A percentile compares a stretch with the other conserved stretches of the same genome.
Evolutionary conservation across 2,329 filamentous ascomycete genomes (phyloP).

Genomic region (Rhinocladiella similis): DNA sequence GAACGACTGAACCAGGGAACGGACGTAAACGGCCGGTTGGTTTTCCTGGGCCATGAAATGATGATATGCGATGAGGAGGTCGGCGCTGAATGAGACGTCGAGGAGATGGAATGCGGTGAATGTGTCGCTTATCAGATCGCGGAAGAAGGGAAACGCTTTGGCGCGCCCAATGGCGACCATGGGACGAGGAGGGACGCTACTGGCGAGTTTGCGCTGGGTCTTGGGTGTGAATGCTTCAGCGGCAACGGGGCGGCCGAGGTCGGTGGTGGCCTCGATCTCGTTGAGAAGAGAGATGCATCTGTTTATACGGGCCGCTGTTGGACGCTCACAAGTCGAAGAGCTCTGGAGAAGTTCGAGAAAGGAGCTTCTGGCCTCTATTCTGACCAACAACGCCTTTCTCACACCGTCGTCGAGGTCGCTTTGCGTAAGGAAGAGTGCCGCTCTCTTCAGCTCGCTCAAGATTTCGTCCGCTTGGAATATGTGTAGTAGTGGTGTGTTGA

Average conservation of each 20-base stretch:
- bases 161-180: conserved; percentile 73
- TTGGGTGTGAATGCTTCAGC: conserved; percentile 83
- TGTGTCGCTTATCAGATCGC: conserved; percentile 70
- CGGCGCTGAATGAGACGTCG: conserved; percentile 29
- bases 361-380: conserved; percentile 59
- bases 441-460: conserved; percentile 54
- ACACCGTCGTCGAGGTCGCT: conserved; percentile 38
- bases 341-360: conserved; percentile 44
- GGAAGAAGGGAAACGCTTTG: conserved; percentile 69
- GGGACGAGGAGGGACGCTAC: conserved; percentile 87
- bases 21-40: conserved; percentile 78
- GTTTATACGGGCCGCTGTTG: neutral
- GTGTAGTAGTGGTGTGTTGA: conserved; percentile 74
- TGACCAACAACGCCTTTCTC: conserved; percentile 59
- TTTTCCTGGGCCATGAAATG: conserved; percentile 77
- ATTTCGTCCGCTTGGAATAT: conserved; percentile 61
- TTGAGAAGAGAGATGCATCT: conserved; percentile 42
- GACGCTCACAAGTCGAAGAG: conserved; percentile 2
- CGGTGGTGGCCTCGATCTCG: conserved; percentile 59
- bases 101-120: conserved; percentile 68
- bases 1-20: conserved; percentile 74
- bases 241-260: conserved; percentile 62
- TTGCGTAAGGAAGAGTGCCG: conserved; percentile 52
- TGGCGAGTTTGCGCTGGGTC: conserved; percentile 86
- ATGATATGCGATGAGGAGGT: conserved; percentile 63